Base-by-base conservation (phyloP, 345 rosid species). In the Aurinia saxatilis region DNA sequence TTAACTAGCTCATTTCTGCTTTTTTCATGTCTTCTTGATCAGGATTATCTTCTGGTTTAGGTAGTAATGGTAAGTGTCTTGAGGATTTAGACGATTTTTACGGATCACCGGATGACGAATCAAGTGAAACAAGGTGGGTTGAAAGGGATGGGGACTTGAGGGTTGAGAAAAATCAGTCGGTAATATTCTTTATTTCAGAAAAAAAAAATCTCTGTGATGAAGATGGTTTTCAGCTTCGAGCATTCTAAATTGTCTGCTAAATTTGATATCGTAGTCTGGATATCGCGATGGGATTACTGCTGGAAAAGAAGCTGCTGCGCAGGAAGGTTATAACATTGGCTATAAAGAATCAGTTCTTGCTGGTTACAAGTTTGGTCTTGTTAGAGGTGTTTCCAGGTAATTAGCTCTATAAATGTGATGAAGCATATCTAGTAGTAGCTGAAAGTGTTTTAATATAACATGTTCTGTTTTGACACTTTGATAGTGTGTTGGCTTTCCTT, bases 361-460 rank as follows among this genome's bases (percentile, higher is more conserved):
- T 9, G 97, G 97, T 17, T 75, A 76, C 84, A 81, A 81, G 53
- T 89, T 80, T 87, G 98, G 98, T 52, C 23, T 70, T 57, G 81
- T 79, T 48, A 82, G 85, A 81, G 98, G 98, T 48, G 73, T 90
- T 68, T 71, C 90, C 48, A 85, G 95, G 95, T 89, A 76, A 63
- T 54, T 13, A n/a, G 34, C 38, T 44, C 3, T 1, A 27, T 36
- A 27, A 1, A 9, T 10, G 35, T 25, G 7, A 38, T 42, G 27
- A 57, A 27, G 31, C 64, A n/a, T 47, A 57, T 38, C 18, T n/a
- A 40, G 50, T 40, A 33, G 11, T 19, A 14, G 47, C 4, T 1
- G 25, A n/a, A n/a, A n/a, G n/a, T n/a, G n/a, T n/a, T n/a, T n/a
- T n/a, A n/a, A n/a, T n/a, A n/a, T n/a, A n/a, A n/a, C n/a, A n/a